Evolutionary conservation across 768 basidiomycete genomes (phyloP).

Genomic region (Porphyrellus cyaneotinctus): DNA sequence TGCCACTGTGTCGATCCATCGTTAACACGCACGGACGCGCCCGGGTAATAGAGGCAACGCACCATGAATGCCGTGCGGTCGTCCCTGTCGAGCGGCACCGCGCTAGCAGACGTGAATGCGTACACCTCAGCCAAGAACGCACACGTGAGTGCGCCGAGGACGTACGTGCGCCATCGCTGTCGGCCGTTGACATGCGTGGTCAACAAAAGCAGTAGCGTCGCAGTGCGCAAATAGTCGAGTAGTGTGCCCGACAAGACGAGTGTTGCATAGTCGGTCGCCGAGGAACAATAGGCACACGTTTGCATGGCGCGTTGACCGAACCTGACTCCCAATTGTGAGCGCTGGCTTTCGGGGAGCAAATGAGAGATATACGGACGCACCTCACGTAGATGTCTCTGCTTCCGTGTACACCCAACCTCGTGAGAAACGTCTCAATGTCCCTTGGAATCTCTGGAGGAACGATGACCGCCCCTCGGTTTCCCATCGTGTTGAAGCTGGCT

Average conservation of each 20-base stretch:
- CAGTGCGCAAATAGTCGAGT: constrained; percentile 57
- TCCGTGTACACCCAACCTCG: constrained; percentile 53
- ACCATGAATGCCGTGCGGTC: constrained; percentile 40
- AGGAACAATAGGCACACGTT: constrained; percentile 62
- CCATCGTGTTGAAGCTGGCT: constrained; percentile 35
- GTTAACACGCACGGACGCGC: not conserved
- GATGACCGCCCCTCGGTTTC: constrained; percentile 9
- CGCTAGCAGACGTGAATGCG: constrained; percentile 43
- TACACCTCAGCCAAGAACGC: constrained; percentile 54
- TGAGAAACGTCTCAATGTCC: constrained; percentile 50
- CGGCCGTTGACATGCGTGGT: constrained; percentile 40
- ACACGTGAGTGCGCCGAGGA: constrained; percentile 45
- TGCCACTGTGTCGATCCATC: constrained; percentile 52
- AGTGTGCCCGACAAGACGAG: constrained; percentile 53
- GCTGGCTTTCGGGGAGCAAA: not conserved
- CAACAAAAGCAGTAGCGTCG: constrained; percentile 43
- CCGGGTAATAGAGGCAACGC: constrained; percentile 8
- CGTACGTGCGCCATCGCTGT: constrained; percentile 42
- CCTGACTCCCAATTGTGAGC: constrained; percentile 32
- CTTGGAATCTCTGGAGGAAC: constrained; percentile 36
- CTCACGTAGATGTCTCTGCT: constrained; percentile 55
- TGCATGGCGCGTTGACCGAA: constrained; percentile 66
- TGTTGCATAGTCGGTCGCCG: constrained; percentile 55
- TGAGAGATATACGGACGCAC: constrained; percentile 39
- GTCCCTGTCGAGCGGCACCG: constrained; percentile 42